These are phyloP conservation scores for Leccinum olivaceopallidum DNA, from an alignment of 768 basidiomycete species.

Conservation along the genomic window DNA sequence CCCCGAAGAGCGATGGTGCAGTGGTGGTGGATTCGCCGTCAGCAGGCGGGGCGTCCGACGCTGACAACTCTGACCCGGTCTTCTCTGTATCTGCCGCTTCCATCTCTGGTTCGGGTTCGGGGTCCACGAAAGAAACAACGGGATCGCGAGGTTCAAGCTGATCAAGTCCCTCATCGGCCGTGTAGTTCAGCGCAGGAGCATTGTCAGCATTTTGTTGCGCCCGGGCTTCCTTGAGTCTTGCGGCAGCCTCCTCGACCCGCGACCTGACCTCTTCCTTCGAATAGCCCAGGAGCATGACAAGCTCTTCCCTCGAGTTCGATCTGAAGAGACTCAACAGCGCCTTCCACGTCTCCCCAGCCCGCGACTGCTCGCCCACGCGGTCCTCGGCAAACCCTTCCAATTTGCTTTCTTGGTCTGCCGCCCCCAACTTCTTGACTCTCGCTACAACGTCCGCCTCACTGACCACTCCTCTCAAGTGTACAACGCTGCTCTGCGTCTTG, in stretches of 20 bases:
- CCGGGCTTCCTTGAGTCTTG: slow-evolving; percentile 58
- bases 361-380: slow-evolving; percentile 34
- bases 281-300: slow-evolving; percentile 89
- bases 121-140: slow-evolving; percentile 84
- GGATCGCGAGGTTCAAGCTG: slow-evolving; percentile 61
- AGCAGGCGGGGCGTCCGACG: slow-evolving; percentile 62
- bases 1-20: slow-evolving; percentile 85
- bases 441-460: slow-evolving; percentile 77
- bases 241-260: slow-evolving; percentile 80
- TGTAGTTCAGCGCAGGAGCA: slow-evolving; percentile 33
- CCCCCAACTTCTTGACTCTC: slow-evolving; percentile 66
- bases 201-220: slow-evolving; percentile 22
- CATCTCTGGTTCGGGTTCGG: slow-evolving; percentile 42
- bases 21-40: slow-evolving; percentile 84
- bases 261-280: slow-evolving; percentile 82
- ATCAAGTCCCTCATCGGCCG: slow-evolving; percentile 41
- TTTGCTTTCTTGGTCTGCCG: slow-evolving; percentile 55
- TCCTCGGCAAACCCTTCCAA: slow-evolving; percentile 72
- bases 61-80: slow-evolving; percentile 67
- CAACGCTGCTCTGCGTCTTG: slow-evolving; percentile 77
- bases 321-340: slow-evolving; percentile 87
- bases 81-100: slow-evolving; percentile 36
- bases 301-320: slow-evolving; percentile 85
- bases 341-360: slow-evolving; percentile 71
- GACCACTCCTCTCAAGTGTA: slow-evolving; percentile 76